Evolutionary conservation across 2,329 filamentous ascomycete genomes (phyloP).

Genomic region (Cladosporium colombiae): DNA sequence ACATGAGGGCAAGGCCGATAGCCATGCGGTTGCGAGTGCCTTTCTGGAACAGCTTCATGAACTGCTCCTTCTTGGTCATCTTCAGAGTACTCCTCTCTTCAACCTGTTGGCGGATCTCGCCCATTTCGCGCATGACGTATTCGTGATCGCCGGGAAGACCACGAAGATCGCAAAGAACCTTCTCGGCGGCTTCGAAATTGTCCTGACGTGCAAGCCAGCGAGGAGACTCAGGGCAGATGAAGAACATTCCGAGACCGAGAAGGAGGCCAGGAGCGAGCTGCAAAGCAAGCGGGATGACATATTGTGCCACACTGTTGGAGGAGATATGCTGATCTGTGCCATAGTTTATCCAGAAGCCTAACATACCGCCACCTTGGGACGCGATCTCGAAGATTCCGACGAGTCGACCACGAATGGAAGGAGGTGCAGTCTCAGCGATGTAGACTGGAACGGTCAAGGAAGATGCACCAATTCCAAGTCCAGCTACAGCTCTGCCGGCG

Average conservation of each 20-base stretch:
- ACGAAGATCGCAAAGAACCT: slow-evolving; percentile 47
- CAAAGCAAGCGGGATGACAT: slow-evolving; percentile 61
- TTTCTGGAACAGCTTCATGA: slow-evolving; percentile 42
- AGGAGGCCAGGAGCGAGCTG: slow-evolving; percentile 46
- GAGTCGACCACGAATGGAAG: slow-evolving; percentile 63
- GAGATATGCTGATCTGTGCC: slow-evolving; percentile 44
- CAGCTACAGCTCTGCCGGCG: slow-evolving; percentile 59
- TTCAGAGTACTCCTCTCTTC: slow-evolving; percentile 56
- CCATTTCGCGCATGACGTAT: slow-evolving; percentile 52
- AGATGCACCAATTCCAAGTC: slow-evolving; percentile 81
- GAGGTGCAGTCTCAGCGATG: slow-evolving; percentile 86
- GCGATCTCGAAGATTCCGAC: slow-evolving; percentile 68
- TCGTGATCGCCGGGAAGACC: slow-evolving; percentile 45
- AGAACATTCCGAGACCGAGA: slow-evolving; percentile 41
- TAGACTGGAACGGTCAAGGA: slow-evolving; percentile 94
- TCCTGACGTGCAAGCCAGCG: slow-evolving; percentile 26
- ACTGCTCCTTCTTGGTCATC: slow-evolving; percentile 65
- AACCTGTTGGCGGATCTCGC: slow-evolving; percentile 46
- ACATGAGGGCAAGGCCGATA: slow-evolving; percentile 43
- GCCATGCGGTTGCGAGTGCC: slow-evolving; percentile 43
- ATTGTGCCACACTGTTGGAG: slow-evolving; percentile 55
- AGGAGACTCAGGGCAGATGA: slow-evolving; percentile 37
- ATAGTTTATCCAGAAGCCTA: slow-evolving; percentile 49
- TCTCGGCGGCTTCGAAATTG: slow-evolving; percentile 42
- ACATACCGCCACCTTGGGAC: slow-evolving; percentile 61